Conservation (phyloP, 2,329 filamentous ascomycete species). For the Zasmidium angulare region DNA sequence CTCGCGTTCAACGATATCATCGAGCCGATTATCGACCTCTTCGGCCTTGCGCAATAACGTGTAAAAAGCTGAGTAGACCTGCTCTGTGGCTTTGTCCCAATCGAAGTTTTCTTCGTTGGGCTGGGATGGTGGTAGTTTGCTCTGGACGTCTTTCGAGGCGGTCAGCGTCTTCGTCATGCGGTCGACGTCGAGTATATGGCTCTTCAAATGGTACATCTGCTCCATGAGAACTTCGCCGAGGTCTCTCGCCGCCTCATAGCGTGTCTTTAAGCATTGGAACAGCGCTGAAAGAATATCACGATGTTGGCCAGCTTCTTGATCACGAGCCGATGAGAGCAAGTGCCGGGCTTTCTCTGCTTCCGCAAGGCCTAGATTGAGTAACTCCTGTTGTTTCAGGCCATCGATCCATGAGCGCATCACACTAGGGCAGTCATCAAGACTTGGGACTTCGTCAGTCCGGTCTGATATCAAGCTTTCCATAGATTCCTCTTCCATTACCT, state of each 20-base stretch:
- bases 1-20: constrained; percentile 8
- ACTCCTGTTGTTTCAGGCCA: neutral
- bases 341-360: constrained; percentile 2
- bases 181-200: constrained; percentile 4
- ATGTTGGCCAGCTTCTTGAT: neutral
- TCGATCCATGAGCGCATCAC: constrained; percentile 3
- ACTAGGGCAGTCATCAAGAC: neutral
- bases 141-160: neutral
- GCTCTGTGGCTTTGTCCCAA: constrained; percentile 10
- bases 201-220: constrained; percentile 9
- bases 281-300: neutral
- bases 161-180: neutral
- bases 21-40: constrained; percentile 7
- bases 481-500: constrained; percentile 7
- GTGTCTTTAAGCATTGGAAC: neutral
- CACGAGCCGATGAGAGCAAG: neutral
- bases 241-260: constrained; percentile 1
- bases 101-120: constrained; percentile 5
- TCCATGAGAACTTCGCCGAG: constrained; percentile 5
- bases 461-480: neutral
- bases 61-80: constrained; percentile 8
- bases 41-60: constrained; percentile 9
- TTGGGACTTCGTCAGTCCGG: constrained; percentile 2
- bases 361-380: neutral
- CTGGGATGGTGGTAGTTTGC: neutral